phyloP scores from a whole-genome alignment of 768 basidiomycete genomes.

The Pisolithus sp. region DNA sequence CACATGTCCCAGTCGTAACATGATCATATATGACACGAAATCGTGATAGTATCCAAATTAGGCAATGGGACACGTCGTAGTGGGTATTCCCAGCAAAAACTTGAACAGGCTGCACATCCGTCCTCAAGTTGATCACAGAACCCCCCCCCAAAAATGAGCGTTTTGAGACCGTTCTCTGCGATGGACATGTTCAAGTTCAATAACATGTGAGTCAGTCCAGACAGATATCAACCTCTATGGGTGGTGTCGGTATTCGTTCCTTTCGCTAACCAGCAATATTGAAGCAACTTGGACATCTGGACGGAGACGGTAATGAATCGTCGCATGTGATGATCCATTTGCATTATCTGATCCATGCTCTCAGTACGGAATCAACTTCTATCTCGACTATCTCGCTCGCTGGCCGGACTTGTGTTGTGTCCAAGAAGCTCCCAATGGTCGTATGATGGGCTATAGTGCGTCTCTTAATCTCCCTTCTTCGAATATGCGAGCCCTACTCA shows the following conservation, averaged over 20 bases:
- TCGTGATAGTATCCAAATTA: no score
- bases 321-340: background rate
- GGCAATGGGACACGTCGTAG: no score
- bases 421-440: slow-evolving; percentile 73
- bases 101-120: background rate
- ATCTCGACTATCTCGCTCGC: slow-evolving; percentile 78
- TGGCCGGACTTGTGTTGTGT: slow-evolving; percentile 92
- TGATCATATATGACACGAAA: no score
- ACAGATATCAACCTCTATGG: background rate
- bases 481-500: slow-evolving; percentile 4
- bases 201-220: slow-evolving; percentile 55
- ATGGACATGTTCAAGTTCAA: slow-evolving; percentile 92
- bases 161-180: slow-evolving; percentile 80
- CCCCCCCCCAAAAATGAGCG: slow-evolving; percentile 68
- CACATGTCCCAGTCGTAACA: no score
- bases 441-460: slow-evolving; percentile 92
- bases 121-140: background rate
- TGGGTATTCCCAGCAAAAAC: no score
- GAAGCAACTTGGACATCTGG: slow-evolving; percentile 91
- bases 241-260: background rate
- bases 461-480: slow-evolving; percentile 2
- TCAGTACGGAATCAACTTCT: slow-evolving; percentile 88
- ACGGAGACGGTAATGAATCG: slow-evolving; percentile 70
- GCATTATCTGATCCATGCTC: background rate
- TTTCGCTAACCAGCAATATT: background rate